Evolutionary conservation across 2,329 filamentous ascomycete genomes (phyloP).

Genomic region (Cladophialophora yegresii): DNA sequence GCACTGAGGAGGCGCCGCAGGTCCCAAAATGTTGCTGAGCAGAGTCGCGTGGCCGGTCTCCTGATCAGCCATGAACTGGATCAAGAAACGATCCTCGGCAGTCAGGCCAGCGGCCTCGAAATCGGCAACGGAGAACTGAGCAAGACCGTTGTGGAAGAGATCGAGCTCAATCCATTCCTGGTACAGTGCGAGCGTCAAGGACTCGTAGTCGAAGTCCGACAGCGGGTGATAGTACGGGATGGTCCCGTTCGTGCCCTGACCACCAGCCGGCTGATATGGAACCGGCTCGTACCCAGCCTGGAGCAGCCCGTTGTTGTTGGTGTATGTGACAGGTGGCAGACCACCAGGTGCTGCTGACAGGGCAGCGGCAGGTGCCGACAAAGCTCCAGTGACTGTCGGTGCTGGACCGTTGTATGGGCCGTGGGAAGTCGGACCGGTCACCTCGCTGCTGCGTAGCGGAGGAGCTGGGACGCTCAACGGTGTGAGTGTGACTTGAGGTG

Average conservation of each 20-base stretch:
- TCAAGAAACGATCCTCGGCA: constrained; percentile 68
- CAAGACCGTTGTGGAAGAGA: constrained; percentile 75
- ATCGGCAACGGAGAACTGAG: constrained; percentile 67
- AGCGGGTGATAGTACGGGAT: constrained; percentile 57
- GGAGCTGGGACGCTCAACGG: constrained; percentile 30
- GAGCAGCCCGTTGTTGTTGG: constrained; percentile 71
- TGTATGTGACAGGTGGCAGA: constrained; percentile 62
- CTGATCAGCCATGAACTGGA: constrained; percentile 76
- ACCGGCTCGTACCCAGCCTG: constrained; percentile 65
- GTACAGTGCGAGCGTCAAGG: constrained; percentile 68
- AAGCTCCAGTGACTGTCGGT: constrained; percentile 69
- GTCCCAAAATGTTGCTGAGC: constrained; percentile 72
- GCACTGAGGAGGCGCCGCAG: constrained; percentile 68
- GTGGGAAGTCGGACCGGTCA: constrained; percentile 63
- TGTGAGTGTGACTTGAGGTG: constrained; percentile 31
- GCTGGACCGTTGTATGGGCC: constrained; percentile 65
- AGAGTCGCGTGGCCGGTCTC: constrained; percentile 77
- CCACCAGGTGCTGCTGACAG: constrained; percentile 61
- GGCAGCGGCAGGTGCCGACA: constrained; percentile 60
- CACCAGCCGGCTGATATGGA: constrained; percentile 71
- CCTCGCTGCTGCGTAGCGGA: constrained; percentile 52
- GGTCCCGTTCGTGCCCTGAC: constrained; percentile 75
- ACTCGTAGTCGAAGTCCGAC: constrained; percentile 82
- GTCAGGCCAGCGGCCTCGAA: constrained; percentile 69
- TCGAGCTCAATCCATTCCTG: constrained; percentile 86